A percentile compares a stretch with the other conserved stretches of the same genome.
These are phyloP conservation scores for Cynanchum wilfordii DNA, from an alignment of 257 asterid species.

Conservation along the genomic window DNA sequence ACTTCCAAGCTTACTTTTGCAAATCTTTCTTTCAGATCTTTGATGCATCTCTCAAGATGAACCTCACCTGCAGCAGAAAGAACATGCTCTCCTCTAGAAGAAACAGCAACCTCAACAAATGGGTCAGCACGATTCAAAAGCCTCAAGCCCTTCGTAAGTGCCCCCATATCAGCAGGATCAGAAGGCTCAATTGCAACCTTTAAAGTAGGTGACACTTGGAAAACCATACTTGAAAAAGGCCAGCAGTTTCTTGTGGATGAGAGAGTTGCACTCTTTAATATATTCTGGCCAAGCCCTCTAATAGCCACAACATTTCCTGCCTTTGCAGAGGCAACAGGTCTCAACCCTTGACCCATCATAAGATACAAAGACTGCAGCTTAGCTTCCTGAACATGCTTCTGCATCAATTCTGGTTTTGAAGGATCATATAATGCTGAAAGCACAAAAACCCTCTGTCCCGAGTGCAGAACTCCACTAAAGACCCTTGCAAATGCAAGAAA, in stretches of 20 bases:
- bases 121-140: constrained; percentile 95
- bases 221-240: constrained; percentile 95
- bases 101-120: constrained; percentile 81
- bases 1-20: constrained; percentile 79
- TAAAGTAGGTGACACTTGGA: constrained; percentile 88
- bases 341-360: constrained; percentile 95
- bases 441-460: constrained; percentile 74
- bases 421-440: constrained; percentile 87
- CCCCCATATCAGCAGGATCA: constrained; percentile 87
- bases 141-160: constrained; percentile 70
- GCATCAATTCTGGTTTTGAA: constrained; percentile 52
- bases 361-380: constrained; percentile 70
- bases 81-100: constrained; percentile 89
- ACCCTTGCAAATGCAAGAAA: constrained; percentile 95
- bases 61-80: constrained; percentile 98
- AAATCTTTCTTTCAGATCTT: constrained; percentile 85
- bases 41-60: constrained; percentile 88
- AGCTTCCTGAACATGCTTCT: constrained; percentile 83
- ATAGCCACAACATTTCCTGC: constrained; percentile 86
- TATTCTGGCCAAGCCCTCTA: constrained; percentile 86
- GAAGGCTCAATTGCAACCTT: constrained; percentile 96
- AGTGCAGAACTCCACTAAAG: constrained; percentile 75
- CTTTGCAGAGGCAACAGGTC: constrained; percentile 65
- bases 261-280: constrained; percentile 89
- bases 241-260: constrained; percentile 72